These are phyloP conservation scores for Phytopythium aichiense DNA, from an alignment of 352 stramenopile genomes.

Conservation along the genomic window DNA sequence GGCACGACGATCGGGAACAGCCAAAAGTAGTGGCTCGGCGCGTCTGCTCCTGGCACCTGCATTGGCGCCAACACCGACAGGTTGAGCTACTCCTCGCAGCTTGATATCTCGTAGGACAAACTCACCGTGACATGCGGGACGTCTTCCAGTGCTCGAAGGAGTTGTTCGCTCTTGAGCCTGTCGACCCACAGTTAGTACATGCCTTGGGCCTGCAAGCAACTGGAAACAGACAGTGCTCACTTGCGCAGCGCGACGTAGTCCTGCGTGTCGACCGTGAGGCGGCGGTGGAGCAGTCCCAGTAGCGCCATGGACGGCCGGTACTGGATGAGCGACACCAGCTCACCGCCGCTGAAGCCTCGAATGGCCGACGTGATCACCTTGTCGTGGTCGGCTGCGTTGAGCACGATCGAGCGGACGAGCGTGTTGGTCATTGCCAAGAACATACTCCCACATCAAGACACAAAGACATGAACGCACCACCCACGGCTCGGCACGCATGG, in stretches of 20 bases:
- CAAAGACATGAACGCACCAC: slow-evolving; percentile 24
- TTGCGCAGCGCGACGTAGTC: slow-evolving; percentile 68
- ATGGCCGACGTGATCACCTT: slow-evolving; percentile 82
- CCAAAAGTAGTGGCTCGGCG: slow-evolving; percentile 78
- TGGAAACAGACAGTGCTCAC: slow-evolving; percentile 20
- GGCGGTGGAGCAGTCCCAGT: slow-evolving; percentile 61
- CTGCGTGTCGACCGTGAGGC: slow-evolving; percentile 66
- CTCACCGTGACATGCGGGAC: slow-evolving; percentile 52
- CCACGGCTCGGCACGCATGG: slow-evolving; percentile 49
- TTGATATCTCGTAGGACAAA: background rate
- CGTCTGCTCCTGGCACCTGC: slow-evolving; percentile 33
- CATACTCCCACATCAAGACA: too few species aligned
- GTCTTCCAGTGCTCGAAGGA: slow-evolving; percentile 45
- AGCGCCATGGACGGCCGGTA: slow-evolving; percentile 74
- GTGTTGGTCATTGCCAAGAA: background rate
- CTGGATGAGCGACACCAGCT: slow-evolving; percentile 74
- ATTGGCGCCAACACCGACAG: background rate
- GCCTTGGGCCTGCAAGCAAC: background rate
- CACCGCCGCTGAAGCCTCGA: slow-evolving; percentile 71
- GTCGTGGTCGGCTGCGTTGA: slow-evolving; percentile 56
- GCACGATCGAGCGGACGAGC: background rate
- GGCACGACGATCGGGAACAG: slow-evolving; percentile 73
- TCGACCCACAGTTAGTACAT: background rate
- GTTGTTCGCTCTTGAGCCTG: slow-evolving; percentile 66
- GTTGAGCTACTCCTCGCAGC: background rate